A percentile compares a stretch with the other conserved stretches of the same genome.
Conservation (phyloP, 2,329 filamentous ascomycete species). For the Xylaria sp. region DNA sequence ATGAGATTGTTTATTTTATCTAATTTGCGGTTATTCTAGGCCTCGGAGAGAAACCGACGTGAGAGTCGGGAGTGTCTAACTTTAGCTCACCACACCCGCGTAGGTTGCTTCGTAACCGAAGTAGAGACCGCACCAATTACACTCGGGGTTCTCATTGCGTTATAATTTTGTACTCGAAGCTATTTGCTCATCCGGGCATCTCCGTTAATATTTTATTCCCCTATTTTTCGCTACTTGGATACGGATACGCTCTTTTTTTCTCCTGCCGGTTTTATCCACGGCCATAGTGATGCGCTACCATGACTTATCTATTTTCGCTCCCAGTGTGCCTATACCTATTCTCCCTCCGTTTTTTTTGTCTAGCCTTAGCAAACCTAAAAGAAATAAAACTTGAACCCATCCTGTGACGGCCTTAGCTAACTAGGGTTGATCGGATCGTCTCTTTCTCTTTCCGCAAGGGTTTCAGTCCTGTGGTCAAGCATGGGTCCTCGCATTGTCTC, state of each 20-base stretch:
- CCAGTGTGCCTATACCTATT: background rate
- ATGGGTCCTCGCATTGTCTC: too few relatives aligned
- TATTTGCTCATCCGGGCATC: background rate
- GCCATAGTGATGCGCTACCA: background rate
- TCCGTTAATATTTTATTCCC: background rate
- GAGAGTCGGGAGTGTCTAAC: background rate
- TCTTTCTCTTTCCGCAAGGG: too few relatives aligned
- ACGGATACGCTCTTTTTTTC: background rate
- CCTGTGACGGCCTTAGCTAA: too few relatives aligned
- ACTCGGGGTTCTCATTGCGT: background rate
- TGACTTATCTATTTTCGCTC: background rate
- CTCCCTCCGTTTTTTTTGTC: background rate
- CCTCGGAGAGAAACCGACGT: background rate
- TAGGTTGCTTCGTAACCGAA: background rate
- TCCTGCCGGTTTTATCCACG: background rate
- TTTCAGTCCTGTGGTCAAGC: too few relatives aligned
- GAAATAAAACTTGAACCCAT: too few relatives aligned
- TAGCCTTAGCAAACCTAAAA: too few relatives aligned
- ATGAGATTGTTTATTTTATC: background rate
- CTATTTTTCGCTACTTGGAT: background rate
- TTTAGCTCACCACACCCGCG: background rate
- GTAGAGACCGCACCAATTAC: background rate
- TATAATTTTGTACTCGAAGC: background rate
- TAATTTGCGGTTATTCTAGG: background rate
- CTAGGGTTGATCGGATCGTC: too few relatives aligned